Base-by-base conservation (phyloP, 805 yeast species). In the Sungouiella blattae region DNA sequence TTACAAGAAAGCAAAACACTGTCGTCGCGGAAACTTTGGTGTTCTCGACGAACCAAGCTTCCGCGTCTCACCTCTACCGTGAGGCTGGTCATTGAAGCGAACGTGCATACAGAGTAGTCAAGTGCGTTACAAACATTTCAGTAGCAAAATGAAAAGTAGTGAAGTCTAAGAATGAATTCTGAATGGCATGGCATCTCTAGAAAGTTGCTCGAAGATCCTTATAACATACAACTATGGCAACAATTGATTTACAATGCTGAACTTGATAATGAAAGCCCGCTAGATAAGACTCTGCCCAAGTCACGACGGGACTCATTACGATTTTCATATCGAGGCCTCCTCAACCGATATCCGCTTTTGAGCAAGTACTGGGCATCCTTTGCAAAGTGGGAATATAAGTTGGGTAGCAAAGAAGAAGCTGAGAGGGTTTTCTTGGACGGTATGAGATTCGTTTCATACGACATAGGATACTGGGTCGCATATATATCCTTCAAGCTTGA, bases 11-110 rank as follows among this genome's bases (percentile, higher is more conserved):
- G 41, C 74, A 72, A 46, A 83, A 83, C 55, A 77, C 85, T 1
- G 91, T 83, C 12, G 63, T 83, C 52, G 89, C 91, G 3, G 95
- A 88, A 56, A 70, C 87, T 12, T 69, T 89, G 56, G 80, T 91
- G 9, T 86, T 88, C 66, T 86, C 96, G 12, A 74, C 80, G 30
- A 81, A 84, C 66, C 97, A 89, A 68, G 96, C 94, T 4, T 73
- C 85, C 40, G 79, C 94, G 6, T 63, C 69, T 47, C 86, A 82
- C 53, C 59, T 82, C 23, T 68, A 80, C 67, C 36, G 36, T 14
- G 27, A n/a, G 28, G n/a, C n/a, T n/a, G n/a, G 13, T 6, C 11
- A 12, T 15, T 11, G 6, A 11, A 20, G 22, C 9, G 22, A 20
- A 9, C 9, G 22, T 20, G 22, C 9, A 20, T 9, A 20, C 9